Base-by-base conservation (phyloP, 108 stramenopile genomes). In the Skeletonema costatum region DNA sequence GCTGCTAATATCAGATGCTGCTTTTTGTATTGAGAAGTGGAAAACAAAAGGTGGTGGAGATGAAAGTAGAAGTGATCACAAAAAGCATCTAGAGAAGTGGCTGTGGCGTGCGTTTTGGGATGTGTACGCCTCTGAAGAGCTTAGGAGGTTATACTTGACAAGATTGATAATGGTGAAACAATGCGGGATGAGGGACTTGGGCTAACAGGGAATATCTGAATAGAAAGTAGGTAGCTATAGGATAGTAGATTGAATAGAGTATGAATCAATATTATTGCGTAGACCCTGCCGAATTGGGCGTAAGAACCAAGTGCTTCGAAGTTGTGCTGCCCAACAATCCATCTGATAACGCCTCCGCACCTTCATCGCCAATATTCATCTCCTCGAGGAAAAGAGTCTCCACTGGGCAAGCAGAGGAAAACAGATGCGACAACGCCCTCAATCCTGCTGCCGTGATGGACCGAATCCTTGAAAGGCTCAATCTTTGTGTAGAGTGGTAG, bases 1-100 rank as follows among this genome's bases (percentile, higher is more conserved):
- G 25, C 92, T 90, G 61, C 67, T 93, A 2, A 51, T 93, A 12
- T 87, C 86, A 0, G 92, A 93, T 75, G 84, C 90, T 1, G 62
- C 88, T 25, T 93, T 91, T 77, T 74, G 79, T n/a, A 68, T 73
- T 42, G 88, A 90, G 44, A 88, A 86, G 74, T 93, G 92, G 90
- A 69, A 81, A 19, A 81, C 78, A 17, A 93, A 93, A 64, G 92
- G 92, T 2, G 92, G 92, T 16, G 90, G 92, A 44, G 69, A 76
- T 41, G 51, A 67, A 36, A 21, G 61, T 2, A 80, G 83, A 35
- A 74, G 80, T 30, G 86, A 88, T 39, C 87, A 90, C 31, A 82
- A 87, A 25, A 53, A 58, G 38, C 66, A 42, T 58, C 63, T 82
- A 4, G 68, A 77, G 35, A 88, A 84, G 73, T 92, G 91, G 91